phyloP scores from a whole-genome alignment of 2,329 filamentous ascomycete genomes.

The Helicocarpus griseus region DNA sequence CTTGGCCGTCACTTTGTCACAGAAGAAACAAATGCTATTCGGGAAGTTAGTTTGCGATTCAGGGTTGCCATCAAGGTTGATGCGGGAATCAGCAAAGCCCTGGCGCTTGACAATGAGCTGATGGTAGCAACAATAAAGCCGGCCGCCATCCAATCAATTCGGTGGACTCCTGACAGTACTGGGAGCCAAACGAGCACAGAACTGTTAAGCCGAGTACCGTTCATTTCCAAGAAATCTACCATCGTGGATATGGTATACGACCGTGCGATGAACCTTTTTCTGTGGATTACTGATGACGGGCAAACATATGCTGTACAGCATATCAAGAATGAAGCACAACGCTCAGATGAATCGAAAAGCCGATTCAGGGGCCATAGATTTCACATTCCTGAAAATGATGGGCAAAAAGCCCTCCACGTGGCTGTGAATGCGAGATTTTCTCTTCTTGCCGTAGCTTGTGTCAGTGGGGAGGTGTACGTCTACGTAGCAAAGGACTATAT shows the following conservation, averaged over 20 bases:
- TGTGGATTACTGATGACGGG: conserved; percentile 85
- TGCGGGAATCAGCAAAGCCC: conserved; percentile 77
- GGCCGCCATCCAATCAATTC: conserved; percentile 90
- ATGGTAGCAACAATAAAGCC: conserved; percentile 86
- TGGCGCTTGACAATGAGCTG: conserved; percentile 86
- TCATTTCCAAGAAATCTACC: conserved; percentile 67
- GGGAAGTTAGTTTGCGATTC: conserved; percentile 83
- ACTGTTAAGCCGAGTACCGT: conserved; percentile 75
- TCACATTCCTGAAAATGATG: conserved; percentile 56
- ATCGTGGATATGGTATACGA: conserved; percentile 86
- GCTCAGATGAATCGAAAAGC: conserved; percentile 46
- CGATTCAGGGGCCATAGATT: conserved; percentile 90
- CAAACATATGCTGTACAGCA: conserved; percentile 86
- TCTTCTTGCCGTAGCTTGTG: conserved; percentile 76
- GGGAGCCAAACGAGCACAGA: conserved; percentile 86
- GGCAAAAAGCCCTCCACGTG: conserved; percentile 58
- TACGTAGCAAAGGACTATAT: conserved; percentile 90
- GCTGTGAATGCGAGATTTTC: conserved; percentile 94
- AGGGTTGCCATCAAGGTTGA: conserved; percentile 98
- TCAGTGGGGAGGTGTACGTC: conserved; percentile 70
- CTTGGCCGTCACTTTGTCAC: conserved; percentile 50
- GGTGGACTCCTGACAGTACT: conserved; percentile 76
- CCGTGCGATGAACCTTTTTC: conserved; percentile 87
- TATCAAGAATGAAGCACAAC: conserved; percentile 29
- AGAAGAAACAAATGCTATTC: conserved; percentile 72